Conservation (phyloP, 352 stramenopile genomes). For the Blastocystis sp. region DNA sequence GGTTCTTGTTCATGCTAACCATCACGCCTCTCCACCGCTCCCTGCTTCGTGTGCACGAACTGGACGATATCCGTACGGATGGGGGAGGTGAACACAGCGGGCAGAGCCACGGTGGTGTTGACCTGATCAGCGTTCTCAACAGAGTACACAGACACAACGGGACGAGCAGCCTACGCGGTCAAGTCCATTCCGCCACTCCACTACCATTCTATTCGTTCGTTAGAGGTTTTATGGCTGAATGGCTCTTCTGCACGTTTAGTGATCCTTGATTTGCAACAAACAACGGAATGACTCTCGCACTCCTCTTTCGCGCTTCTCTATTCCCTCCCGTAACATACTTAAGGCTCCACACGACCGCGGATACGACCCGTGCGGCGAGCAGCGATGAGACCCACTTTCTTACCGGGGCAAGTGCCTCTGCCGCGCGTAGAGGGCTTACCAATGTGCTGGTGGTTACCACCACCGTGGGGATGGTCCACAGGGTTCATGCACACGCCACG, state of each 20-base stretch:
- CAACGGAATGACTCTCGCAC: neutral
- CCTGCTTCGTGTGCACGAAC: slow-evolving; percentile 92
- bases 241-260: neutral
- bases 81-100: slow-evolving; percentile 90
- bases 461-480: too few relatives aligned
- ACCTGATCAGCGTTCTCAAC: slow-evolving; percentile 79
- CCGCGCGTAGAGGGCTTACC: too few relatives aligned
- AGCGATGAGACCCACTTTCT: too few relatives aligned
- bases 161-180: slow-evolving; percentile 78
- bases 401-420: too few relatives aligned
- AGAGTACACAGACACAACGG: slow-evolving; percentile 90
- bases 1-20: slow-evolving; percentile 93
- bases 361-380: too few relatives aligned
- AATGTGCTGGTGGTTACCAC: too few relatives aligned
- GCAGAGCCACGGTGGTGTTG: slow-evolving; percentile 83
- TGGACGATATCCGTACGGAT: slow-evolving; percentile 97
- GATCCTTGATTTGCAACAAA: neutral
- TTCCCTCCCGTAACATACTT: neutral
- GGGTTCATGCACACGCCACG: too few relatives aligned
- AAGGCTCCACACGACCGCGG: slow-evolving; percentile 3
- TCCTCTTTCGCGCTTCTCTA: neutral
- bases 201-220: slow-evolving; percentile 31
- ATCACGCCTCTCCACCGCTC: neutral
- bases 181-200: neutral
- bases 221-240: slow-evolving; percentile 39